Conservation (phyloP, 345 rosid genomes). For the Jatropha curcas region DNA sequence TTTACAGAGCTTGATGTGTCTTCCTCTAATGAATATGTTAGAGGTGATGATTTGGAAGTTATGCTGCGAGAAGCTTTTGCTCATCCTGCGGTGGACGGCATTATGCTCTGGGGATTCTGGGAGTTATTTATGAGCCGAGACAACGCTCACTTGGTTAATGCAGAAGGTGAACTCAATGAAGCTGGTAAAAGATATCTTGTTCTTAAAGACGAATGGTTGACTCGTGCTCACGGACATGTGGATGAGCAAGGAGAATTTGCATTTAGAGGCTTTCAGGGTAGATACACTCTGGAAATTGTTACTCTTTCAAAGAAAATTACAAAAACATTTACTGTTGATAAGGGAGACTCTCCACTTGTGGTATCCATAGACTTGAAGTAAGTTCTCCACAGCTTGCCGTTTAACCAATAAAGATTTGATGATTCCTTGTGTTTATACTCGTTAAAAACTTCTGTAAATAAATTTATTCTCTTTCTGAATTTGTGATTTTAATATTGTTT, state of each 20-base stretch:
- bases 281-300: conserved; percentile 53
- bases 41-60: conserved; percentile 95
- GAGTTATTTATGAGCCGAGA: conserved; percentile 89
- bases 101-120: conserved; percentile 99
- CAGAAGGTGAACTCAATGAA: conserved; percentile 86
- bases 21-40: conserved; percentile 64
- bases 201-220: conserved; percentile 76
- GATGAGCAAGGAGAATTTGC: conserved; percentile 55
- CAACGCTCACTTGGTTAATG: conserved; percentile 73
- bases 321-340: conserved; percentile 58
- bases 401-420: not conserved
- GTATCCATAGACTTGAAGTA: conserved; percentile 47
- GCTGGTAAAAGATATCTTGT: conserved; percentile 72
- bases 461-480: not conserved
- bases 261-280: conserved; percentile 87
- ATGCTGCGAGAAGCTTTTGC: conserved; percentile 92
- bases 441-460: not conserved
- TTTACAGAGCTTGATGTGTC: conserved; percentile 93
- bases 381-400: conserved; percentile 7
- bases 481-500: not conserved
- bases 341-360: conserved; percentile 61
- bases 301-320: conserved; percentile 41
- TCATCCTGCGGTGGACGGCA: conserved; percentile 93
- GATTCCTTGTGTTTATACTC: not conserved
- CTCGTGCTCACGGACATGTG: conserved; percentile 47